Evolutionary conservation across 106 monocot species (phyloP).

Genomic region (Agapanthus africanus): DNA sequence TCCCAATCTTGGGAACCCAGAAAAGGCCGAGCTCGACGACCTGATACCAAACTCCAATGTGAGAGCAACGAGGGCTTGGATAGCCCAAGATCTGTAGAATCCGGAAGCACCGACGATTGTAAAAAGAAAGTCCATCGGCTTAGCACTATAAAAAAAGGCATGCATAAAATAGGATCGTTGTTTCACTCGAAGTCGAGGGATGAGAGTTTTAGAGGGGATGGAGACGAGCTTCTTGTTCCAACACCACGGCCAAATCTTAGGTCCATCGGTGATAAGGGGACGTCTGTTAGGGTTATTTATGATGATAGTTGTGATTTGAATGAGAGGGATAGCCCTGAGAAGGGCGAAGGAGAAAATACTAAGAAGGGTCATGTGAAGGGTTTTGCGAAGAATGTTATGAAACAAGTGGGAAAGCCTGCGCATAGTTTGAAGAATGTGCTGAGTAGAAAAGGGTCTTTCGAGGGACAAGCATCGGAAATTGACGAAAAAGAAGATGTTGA

Average conservation of each 20-base stretch:
- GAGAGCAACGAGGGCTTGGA: conserved; percentile 16
- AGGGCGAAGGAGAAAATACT: conserved; percentile 14
- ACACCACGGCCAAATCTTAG: conserved; percentile 22
- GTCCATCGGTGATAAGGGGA: conserved; percentile 17
- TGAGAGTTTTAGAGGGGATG: conserved; percentile 5
- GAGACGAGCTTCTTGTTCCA: conserved; percentile 10
- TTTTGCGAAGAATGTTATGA: conserved; percentile 14
- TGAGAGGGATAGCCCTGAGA: conserved; percentile 9
- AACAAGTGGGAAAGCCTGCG: conserved; percentile 13
- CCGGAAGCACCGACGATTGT: conserved; percentile 5
- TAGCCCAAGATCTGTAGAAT: conserved; percentile 14
- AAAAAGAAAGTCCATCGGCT: conserved; percentile 13
- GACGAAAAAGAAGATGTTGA: conserved; percentile 13
- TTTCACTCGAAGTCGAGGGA: conserved; percentile 28
- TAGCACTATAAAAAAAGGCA: conserved; percentile 19
- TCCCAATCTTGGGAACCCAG: conserved; percentile 20
- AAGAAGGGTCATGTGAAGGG: conserved; percentile 11
- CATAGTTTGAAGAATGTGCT: conserved; percentile 25
- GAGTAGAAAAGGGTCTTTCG: conserved; percentile 25
- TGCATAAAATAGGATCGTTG: conserved; percentile 30
- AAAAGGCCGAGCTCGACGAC: conserved; percentile 15
- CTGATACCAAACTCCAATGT: conserved; percentile 10
- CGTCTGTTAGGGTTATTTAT: conserved; percentile 23
- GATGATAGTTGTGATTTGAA: conserved; percentile 15
- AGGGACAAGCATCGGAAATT: conserved; percentile 1